Percentiles rank a stretch among this genome's conserved stretches.
Conservation (phyloP, 495 filamentous ascomycete genomes). For the Monascus purpureus region DNA sequence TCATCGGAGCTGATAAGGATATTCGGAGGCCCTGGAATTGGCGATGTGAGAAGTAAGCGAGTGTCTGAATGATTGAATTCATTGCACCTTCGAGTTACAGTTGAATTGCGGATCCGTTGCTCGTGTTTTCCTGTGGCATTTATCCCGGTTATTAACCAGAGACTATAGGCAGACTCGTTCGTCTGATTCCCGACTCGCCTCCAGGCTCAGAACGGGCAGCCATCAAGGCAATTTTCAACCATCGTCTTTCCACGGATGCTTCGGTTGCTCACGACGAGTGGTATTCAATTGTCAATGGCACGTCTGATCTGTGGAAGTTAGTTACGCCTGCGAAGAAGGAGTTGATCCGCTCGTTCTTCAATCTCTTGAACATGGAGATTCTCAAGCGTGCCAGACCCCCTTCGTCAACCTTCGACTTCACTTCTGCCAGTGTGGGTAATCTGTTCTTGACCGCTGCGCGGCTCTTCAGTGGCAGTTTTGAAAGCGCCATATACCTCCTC, state of each 20-base stretch:
- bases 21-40: conserved; percentile 86
- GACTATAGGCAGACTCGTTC: conserved; percentile 63
- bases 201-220: conserved; percentile 50
- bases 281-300: conserved; percentile 78
- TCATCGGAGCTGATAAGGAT: conserved; percentile 86
- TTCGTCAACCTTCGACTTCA: conserved; percentile 72
- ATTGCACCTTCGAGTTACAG: too few relatives aligned
- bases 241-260: conserved; percentile 52
- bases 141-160: conserved; percentile 3
- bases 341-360: conserved; percentile 81
- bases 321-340: conserved; percentile 79
- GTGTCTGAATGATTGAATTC: not conserved
- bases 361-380: conserved; percentile 78
- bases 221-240: conserved; percentile 71
- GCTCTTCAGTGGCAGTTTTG: conserved; percentile 68
- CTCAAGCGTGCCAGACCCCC: conserved; percentile 69
- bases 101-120: too few relatives aligned
- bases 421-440: conserved; percentile 81
- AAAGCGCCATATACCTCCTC: conserved; percentile 69
- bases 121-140: too few relatives aligned
- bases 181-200: conserved; percentile 62
- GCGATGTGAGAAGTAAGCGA: conserved; percentile 71
- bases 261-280: conserved; percentile 45
- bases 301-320: conserved; percentile 55
- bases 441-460: conserved; percentile 78